Evolutionary conservation across 2,329 filamentous ascomycete genomes (phyloP).

Genomic region (Ophiocordyceps australis): DNA sequence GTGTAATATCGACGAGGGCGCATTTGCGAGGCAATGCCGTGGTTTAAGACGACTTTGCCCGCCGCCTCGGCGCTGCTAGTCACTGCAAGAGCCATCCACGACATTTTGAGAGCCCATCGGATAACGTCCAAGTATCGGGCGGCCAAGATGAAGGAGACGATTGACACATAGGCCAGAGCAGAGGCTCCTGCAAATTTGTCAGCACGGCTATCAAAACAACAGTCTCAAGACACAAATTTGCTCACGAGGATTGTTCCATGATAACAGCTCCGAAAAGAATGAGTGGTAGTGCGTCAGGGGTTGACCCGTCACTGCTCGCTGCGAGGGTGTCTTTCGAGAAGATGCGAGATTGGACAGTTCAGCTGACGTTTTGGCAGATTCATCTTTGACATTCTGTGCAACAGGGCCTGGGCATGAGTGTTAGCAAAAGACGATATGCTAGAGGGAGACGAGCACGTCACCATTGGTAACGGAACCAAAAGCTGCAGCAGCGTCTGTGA

Average conservation of each 20-base stretch:
- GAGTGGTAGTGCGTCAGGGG: slow-evolving; percentile 53
- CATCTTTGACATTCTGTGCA: slow-evolving; percentile 38
- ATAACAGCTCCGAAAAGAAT: slow-evolving; percentile 50
- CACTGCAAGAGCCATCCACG: slow-evolving; percentile 41
- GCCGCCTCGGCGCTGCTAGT: slow-evolving; percentile 41
- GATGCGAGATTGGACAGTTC: slow-evolving; percentile 41
- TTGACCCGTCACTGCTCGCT: slow-evolving; percentile 39
- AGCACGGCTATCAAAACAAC: too few relatives aligned
- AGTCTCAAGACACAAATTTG: too few relatives aligned
- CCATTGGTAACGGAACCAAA: slow-evolving; percentile 28
- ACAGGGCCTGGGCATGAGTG: slow-evolving; percentile 28
- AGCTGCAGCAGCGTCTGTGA: slow-evolving; percentile 29
- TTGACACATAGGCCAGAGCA: slow-evolving; percentile 41
- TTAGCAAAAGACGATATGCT: not conserved
- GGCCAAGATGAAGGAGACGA: slow-evolving; percentile 41
- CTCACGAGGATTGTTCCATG: slow-evolving; percentile 52
- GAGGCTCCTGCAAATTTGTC: slow-evolving; percentile 32
- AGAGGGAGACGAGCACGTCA: slow-evolving; percentile 5
- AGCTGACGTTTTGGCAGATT: slow-evolving; percentile 32
- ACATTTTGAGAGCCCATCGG: slow-evolving; percentile 46
- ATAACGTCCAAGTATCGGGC: slow-evolving; percentile 47
- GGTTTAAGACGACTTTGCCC: slow-evolving; percentile 42
- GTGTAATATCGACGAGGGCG: slow-evolving; percentile 52
- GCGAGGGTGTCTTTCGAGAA: slow-evolving; percentile 32
- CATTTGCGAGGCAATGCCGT: slow-evolving; percentile 45